Percentiles rank a stretch among this genome's conserved stretches.
Conservation (phyloP, 1,139 yeast species). For the Blastobotrys malaysiensis region DNA sequence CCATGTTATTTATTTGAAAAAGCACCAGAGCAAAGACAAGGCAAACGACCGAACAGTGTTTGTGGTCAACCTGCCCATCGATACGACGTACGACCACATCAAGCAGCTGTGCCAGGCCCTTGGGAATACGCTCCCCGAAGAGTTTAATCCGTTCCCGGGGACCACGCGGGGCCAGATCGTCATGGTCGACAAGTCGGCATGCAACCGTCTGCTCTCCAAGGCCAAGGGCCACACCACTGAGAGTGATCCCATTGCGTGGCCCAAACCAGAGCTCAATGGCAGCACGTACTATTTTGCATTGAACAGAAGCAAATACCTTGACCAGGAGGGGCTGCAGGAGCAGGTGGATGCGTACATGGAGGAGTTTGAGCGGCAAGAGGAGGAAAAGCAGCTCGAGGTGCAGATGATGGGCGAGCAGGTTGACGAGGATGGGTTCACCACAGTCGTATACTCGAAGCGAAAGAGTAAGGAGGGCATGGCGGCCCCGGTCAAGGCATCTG, state of each 20-base stretch:
- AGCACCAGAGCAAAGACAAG: slow-evolving; percentile 24
- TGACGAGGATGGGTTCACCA: slow-evolving; percentile 90
- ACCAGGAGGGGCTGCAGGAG: slow-evolving; percentile 43
- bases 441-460: slow-evolving; percentile 82
- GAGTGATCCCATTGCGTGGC: slow-evolving; percentile 31
- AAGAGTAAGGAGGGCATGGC: slow-evolving; percentile 48
- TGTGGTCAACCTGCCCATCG: slow-evolving; percentile 69
- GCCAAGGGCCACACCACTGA: slow-evolving; percentile 36
- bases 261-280: slow-evolving; percentile 26
- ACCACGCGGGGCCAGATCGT: slow-evolving; percentile 53
- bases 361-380: slow-evolving; percentile 69
- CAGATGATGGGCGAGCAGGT: slow-evolving; percentile 42
- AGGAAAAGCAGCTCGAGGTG: slow-evolving; percentile 52
- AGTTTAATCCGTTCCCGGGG: slow-evolving; percentile 23
- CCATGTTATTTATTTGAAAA: slow-evolving; percentile 29
- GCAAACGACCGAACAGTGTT: slow-evolving; percentile 48
- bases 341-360: slow-evolving; percentile 55
- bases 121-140: slow-evolving; percentile 57
- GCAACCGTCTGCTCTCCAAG: slow-evolving; percentile 58
- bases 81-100: slow-evolving; percentile 47
- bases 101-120: slow-evolving; percentile 54
- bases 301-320: slow-evolving; percentile 37
- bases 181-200: slow-evolving; percentile 70
- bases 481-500: slow-evolving; percentile 30
- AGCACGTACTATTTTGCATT: slow-evolving; percentile 25